Evolutionary conservation across 139 green algal species (phyloP).

Genomic region (Tetraselmis chui): DNA sequence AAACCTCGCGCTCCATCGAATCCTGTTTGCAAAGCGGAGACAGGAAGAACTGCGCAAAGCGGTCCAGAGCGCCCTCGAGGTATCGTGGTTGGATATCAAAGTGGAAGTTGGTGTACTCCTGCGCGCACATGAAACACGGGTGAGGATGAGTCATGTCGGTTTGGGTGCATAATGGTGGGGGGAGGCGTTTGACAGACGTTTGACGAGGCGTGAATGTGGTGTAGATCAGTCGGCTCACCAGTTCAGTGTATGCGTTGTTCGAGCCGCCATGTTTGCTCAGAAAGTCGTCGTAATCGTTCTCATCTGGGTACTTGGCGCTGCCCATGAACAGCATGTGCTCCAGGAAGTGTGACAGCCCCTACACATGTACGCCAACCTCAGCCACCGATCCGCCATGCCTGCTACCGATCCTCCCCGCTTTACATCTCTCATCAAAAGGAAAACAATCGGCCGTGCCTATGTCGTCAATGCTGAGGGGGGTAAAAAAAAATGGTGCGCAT

Average conservation of each 20-base stretch:
- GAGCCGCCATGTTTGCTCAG: conserved; percentile 72
- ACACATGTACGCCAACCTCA: conserved; percentile 2
- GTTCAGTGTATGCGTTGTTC: conserved; percentile 93
- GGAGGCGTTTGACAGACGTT: neutral
- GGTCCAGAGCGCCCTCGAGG: conserved; percentile 75
- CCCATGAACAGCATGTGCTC: conserved; percentile 99
- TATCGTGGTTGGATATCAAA: conserved; percentile 77
- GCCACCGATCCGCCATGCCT: conserved; percentile 6
- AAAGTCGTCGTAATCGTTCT: conserved; percentile 96
- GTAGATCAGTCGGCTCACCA: conserved; percentile 28
- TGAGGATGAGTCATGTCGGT: neutral
- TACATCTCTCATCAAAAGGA: no score
- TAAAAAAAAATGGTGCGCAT: no score
- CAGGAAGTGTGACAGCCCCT: conserved; percentile 86
- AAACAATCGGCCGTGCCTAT: no score
- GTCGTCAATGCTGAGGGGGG: no score
- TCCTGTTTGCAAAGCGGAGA: conserved; percentile 74
- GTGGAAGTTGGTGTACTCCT: conserved; percentile 86
- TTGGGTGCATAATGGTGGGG: neutral
- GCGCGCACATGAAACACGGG: conserved; percentile 1
- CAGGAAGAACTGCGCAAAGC: conserved; percentile 94
- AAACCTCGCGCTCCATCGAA: conserved; percentile 73
- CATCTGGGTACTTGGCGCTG: conserved; percentile 79
- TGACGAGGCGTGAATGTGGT: no score
- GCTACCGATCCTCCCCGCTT: no score